Percentiles rank a stretch among this genome's conserved stretches.
phyloP scores from a whole-genome alignment of 1,284 basidiomycete species.

The Trichosporon coremiiforme region DNA sequence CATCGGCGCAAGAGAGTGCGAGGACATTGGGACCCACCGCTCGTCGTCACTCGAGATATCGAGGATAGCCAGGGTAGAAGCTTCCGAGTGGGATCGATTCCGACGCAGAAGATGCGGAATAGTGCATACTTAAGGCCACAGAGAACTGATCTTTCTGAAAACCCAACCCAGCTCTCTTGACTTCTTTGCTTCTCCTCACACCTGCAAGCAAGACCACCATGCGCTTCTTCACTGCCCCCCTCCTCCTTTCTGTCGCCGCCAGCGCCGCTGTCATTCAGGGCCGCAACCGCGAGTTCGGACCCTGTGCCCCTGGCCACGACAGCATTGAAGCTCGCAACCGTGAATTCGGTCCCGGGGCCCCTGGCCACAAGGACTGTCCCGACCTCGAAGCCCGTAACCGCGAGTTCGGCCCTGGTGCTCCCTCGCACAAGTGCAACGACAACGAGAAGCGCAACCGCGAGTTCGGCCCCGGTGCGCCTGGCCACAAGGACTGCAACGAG shows the following conservation, averaged over 20 bases:
- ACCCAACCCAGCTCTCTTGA: background rate
- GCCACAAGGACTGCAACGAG: background rate
- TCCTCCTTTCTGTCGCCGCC: background rate
- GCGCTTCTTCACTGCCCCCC: background rate
- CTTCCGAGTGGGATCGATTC: background rate
- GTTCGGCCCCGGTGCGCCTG: background rate
- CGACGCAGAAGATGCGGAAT: background rate
- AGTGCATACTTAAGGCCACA: background rate
- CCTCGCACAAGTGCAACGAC: background rate
- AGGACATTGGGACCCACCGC: background rate
- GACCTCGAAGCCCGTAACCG: background rate
- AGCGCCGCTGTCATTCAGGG: background rate
- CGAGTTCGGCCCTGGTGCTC: background rate
- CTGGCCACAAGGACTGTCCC: background rate
- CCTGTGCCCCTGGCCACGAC: too few species aligned
- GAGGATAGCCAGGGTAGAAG: too few species aligned
- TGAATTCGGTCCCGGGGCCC: too few species aligned
- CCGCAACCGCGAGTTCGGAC: background rate
- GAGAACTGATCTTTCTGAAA: background rate
- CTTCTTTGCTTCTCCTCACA: too few species aligned
- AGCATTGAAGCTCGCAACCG: too few species aligned
- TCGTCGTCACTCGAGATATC: background rate
- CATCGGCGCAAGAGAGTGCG: background rate
- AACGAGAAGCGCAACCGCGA: background rate
- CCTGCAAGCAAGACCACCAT: background rate